These are phyloP conservation scores for Friedmanniomyces endolithicus DNA, from an alignment of 495 filamentous ascomycete genomes.

Conservation along the genomic window DNA sequence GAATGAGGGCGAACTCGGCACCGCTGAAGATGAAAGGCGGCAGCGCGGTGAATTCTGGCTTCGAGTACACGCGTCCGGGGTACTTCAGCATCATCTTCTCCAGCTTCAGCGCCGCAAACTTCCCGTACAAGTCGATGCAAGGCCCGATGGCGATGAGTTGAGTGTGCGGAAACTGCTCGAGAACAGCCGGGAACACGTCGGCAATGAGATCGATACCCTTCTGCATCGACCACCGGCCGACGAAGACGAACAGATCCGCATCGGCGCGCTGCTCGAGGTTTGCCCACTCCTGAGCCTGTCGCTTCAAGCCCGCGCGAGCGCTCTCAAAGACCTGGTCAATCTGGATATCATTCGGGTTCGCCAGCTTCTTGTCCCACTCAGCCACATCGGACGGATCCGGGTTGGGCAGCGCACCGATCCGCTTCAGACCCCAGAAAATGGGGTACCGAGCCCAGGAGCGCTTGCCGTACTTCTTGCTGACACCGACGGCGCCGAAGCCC, in stretches of 20 bases:
- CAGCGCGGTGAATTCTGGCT: conserved; percentile 62
- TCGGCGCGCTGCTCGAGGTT: conserved; percentile 51
- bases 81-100: conserved; percentile 61
- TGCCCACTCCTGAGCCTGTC: conserved; percentile 69
- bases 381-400: conserved; percentile 65
- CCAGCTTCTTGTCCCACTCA: conserved; percentile 48
- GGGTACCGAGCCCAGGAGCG: conserved; percentile 63
- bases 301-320: conserved; percentile 41
- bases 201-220: conserved; percentile 71
- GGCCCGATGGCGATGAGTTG: conserved; percentile 63
- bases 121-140: conserved; percentile 66
- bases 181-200: conserved; percentile 58
- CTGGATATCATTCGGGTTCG: conserved; percentile 39
- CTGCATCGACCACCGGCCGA: conserved; percentile 68
- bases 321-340: conserved; percentile 48
- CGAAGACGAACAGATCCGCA: conserved; percentile 66
- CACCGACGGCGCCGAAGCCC: conserved; percentile 64
- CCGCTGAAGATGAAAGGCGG: conserved; percentile 68
- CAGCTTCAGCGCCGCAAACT: conserved; percentile 63
- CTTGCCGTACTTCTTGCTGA: conserved; percentile 64
- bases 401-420: conserved; percentile 59
- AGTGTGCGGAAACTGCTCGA: conserved; percentile 53
- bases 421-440: conserved; percentile 64
- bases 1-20: conserved; percentile 68
- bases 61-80: conserved; percentile 63